A percentile compares a stretch with the other conserved stretches of the same genome.
These are phyloP conservation scores for Pleochaeta shiraiana DNA, from an alignment of 2,329 filamentous ascomycete species.

Conservation along the genomic window DNA sequence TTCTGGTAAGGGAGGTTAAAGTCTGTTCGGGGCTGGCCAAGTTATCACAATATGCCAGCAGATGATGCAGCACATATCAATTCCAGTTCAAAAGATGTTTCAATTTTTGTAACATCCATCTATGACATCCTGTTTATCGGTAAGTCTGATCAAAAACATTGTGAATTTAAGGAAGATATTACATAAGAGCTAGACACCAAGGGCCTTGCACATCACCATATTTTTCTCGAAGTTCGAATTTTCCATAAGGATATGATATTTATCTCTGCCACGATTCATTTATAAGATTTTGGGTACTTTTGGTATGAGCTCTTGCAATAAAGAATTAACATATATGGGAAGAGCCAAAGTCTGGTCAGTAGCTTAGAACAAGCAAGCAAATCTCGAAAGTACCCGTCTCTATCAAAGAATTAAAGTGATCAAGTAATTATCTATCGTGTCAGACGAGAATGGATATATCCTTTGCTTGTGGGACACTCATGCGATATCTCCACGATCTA, in stretches of 20 bases:
- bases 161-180: conserved; percentile 1
- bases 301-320: too few species aligned
- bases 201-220: neutral
- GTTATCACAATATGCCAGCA: neutral
- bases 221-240: conserved; percentile 2
- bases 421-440: neutral
- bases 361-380: neutral
- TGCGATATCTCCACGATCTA: conserved; percentile 1
- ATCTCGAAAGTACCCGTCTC: neutral
- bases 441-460: neutral
- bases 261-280: conserved; percentile 3
- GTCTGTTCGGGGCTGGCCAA: neutral
- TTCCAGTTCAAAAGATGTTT: neutral
- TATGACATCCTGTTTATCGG: neutral
- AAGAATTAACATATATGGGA: too few species aligned
- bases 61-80: neutral
- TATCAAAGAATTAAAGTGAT: neutral
- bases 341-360: neutral
- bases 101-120: neutral
- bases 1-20: neutral
- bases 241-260: neutral
- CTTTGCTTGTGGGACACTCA: neutral
- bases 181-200: neutral
- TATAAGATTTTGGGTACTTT: too few species aligned
- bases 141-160: neutral